Base-by-base conservation (phyloP, 768 basidiomycete genomes). In the Lentinula lateritia region DNA sequence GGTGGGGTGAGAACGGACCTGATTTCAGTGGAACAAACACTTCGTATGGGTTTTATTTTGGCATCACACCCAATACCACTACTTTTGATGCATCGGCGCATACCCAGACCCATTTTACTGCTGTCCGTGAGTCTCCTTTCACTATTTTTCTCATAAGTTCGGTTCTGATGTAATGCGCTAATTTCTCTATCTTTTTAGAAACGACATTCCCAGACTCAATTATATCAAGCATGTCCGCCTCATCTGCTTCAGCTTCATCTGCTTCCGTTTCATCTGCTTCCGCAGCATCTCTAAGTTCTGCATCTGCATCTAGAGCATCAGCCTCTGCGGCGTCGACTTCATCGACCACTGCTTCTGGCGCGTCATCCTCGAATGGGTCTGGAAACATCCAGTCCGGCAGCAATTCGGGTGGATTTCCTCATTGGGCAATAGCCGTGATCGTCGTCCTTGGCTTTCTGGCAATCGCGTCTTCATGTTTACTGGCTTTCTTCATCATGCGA, bases 401-500 rank as follows among this genome's bases (percentile, higher is more conserved):
- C 34, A 65, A 68, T 55, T 69, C 64, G 60, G 69, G 79, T 15
- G 66, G 77, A 39, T 94, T 94, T 70, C 93, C 92, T 8, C 85
- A 84, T 69, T 95, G 92, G 93, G 94, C 91, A 9, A 95, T 95
- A 68, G 92, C 95, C 57, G 88, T 95, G 65, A 91, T 95, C 57
- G 89, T 88, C 52, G 83, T 95, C 45, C 83, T 95, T 28, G 93
- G 92, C 28, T 88, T 93, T 75, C 78, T 94, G 63, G 92, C 93
- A 60, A 86, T 94, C 63, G 80, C 85, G 46, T 85, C 89, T 13
- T 77, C 83, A 5, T 84, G 87, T 65, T 72, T 88, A 55, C 81
- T 92, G 58, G 76, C 79, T 41, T 93, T 92, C 78, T 74, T 93
- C 71, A 81, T 92, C 70, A 74, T 91, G 70, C 86, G 89, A 35